phyloP scores from a whole-genome alignment of 768 basidiomycete genomes.

The Russula olivacea region DNA sequence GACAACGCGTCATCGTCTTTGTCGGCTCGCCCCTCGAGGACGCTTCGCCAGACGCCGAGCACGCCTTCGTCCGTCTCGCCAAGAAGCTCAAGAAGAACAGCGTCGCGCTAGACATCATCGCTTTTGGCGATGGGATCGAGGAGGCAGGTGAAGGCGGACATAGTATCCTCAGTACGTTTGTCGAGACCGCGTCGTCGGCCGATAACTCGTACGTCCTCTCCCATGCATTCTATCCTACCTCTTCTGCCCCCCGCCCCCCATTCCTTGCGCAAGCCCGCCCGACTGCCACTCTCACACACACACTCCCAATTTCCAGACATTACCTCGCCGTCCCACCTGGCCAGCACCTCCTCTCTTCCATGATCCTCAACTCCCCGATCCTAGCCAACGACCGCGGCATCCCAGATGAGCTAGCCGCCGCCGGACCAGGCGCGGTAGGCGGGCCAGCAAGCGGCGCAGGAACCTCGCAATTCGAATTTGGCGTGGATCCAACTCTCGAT shows the following conservation, averaged over 20 bases:
- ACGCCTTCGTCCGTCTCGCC: constrained; percentile 73
- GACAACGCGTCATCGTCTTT: constrained; percentile 93
- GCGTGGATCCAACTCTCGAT: constrained; percentile 91
- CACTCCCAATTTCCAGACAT: constrained; percentile 61
- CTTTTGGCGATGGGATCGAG: constrained; percentile 86
- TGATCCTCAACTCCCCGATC: constrained; percentile 73
- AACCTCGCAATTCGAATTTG: constrained; percentile 60
- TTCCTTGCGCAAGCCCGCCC: not conserved
- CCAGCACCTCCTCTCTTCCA: constrained; percentile 74
- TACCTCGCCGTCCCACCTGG: constrained; percentile 75
- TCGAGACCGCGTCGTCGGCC: constrained; percentile 71
- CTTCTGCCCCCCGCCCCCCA: not conserved
- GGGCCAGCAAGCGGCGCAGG: constrained; percentile 35
- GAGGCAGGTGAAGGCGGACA: constrained; percentile 50
- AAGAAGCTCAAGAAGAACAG: constrained; percentile 99
- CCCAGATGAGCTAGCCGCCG: constrained; percentile 47
- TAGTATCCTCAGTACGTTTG: constrained; percentile 69
- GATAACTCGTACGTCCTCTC: constrained; percentile 74
- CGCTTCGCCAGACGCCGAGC: constrained; percentile 63
- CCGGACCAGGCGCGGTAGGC: constrained; percentile 41
- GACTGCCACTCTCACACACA: not conserved
- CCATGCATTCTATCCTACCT: not conserved
- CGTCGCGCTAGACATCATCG: constrained; percentile 87
- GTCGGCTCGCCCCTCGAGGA: constrained; percentile 84
- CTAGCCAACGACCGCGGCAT: constrained; percentile 75